phyloP scores from a whole-genome alignment of 768 basidiomycete genomes.

The Termitomyces titanicus region DNA sequence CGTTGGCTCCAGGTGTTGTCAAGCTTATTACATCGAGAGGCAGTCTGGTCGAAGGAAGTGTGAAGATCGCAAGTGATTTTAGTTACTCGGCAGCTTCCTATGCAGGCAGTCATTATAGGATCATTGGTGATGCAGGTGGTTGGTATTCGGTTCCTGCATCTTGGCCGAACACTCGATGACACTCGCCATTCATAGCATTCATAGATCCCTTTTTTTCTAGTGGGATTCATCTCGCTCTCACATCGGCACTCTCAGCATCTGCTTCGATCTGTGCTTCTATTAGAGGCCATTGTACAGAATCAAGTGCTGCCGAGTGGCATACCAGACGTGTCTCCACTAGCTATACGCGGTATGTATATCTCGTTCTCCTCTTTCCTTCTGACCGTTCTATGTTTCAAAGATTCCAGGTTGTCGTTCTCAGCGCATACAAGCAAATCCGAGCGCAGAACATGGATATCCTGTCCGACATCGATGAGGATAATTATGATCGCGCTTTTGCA shows the following conservation, averaged over 20 bases:
- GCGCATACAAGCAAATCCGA: slow-evolving; percentile 70
- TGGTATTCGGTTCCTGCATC: slow-evolving; percentile 10
- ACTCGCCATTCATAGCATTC: slow-evolving; percentile 37
- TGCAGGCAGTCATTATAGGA: slow-evolving; percentile 51
- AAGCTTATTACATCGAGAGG: slow-evolving; percentile 37
- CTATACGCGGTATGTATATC: slow-evolving; percentile 53
- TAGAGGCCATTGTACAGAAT: slow-evolving; percentile 44
- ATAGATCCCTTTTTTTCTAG: slow-evolving; percentile 67
- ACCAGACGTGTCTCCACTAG: slow-evolving; percentile 52
- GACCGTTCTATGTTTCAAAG: slow-evolving; percentile 23
- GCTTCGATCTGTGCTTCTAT: slow-evolving; percentile 55
- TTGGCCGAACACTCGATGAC: not conserved
- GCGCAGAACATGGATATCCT: slow-evolving; percentile 54
- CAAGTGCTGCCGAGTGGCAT: slow-evolving; percentile 48
- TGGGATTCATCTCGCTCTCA: slow-evolving; percentile 61
- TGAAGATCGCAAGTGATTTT: slow-evolving; percentile 57
- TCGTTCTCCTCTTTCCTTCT: not conserved
- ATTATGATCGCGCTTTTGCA: slow-evolving; percentile 65
- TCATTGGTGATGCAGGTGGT: slow-evolving; percentile 70
- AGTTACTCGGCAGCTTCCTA: slow-evolving; percentile 62
- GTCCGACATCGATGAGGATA: slow-evolving; percentile 63
- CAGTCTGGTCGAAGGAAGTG: slow-evolving; percentile 33
- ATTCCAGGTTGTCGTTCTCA: slow-evolving; percentile 68
- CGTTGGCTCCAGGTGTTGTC: slow-evolving; percentile 44
- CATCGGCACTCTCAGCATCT: slow-evolving; percentile 57